Base-by-base conservation (phyloP, 257 asterid species). In the Thymus quinquecostatus region DNA sequence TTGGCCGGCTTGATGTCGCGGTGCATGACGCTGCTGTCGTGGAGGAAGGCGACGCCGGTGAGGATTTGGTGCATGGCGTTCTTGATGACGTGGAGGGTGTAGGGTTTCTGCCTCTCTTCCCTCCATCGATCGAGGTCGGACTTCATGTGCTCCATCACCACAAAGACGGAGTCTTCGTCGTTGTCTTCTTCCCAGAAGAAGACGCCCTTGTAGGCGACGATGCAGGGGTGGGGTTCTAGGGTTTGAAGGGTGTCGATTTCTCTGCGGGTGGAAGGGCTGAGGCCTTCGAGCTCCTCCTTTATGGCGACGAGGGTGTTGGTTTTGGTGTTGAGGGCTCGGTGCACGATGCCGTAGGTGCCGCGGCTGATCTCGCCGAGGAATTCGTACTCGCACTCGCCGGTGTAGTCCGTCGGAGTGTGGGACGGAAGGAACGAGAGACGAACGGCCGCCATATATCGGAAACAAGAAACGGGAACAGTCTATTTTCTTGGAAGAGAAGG, bases 111-210 rank as follows among this genome's bases (percentile, higher is more conserved):
- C 5, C 4, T 4, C 8, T 1, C 1, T 4, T 38, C 9, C 14
- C 13, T 40, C 8, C 1, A 36, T 3, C 48, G 4, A 11, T 7
- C 2, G 38, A 62, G 68, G 68, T 62, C 68, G 36, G 50, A 21
- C 38, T 14, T 29, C 38, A 41, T 9, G 38, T 28, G 29, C 54
- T 62, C 68, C 68, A 62, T 61, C 51, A 61, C 67, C 33, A 40
- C n/a, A 8, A 2, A 60, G 0, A n/a, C 33, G 34, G 21, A 8
- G 29, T 21, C 58, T 1, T 44, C 41, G 41, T 38, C 7, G 27
- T 7, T 2, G 32, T 12, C 11, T 3, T 11, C 28, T 11, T 3
- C 40, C 7, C 41, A 8, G 7, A 11, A 3, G 11, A 10, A 47
- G 32, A 14, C 66, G 5, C 11, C 28, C 3, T 60, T 40, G 66